Evolutionary conservation across 441 rosid genomes (phyloP), one percentile per base, ranked within the genome.

Genomic region (Populus trichocarpa): DNA sequence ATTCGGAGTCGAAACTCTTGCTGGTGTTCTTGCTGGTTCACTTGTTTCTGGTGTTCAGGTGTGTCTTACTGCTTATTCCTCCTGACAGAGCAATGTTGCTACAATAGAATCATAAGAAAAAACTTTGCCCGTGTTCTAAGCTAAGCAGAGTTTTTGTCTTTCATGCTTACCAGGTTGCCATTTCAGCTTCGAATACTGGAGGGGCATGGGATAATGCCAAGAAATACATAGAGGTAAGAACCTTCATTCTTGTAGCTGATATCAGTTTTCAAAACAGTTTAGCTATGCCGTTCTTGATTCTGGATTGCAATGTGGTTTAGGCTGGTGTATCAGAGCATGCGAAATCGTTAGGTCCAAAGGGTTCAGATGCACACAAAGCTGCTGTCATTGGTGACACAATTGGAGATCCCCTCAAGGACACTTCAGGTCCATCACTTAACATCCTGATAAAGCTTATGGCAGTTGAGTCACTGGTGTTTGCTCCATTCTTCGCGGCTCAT

Each of bases 381-480:
- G 95, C 92, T 40, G 95, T 91, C 4, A 92, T 91, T 14, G 93
- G 93, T 13, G 97, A 92, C 84, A 89, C 95, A 9, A 81, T 92
- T 12, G 97, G 93, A 25, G 93, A 92, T 79, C 97, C 97, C 1
- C 88, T 92, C 42, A 92, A 91, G 83, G 97, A 88, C 77, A 88
- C 93, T 6, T 92, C 95, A 0, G 93, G 91, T 23, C 93, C 93
- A 3, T 92, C 97, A n/a, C 91, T 92, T 20, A 92, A 91, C 86
- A 92, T 92, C 77, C 87, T 92, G 78, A 92, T 86, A 84, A 92
- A 92, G 86, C 92, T 92, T 22, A 92, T 91, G 95, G 97, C 95
- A 0, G 97, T 92, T 2, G 95, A 92, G 78, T 92, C 95, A 6
- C 88, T 92, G 3, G 92, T 90, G 69, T 91, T 91, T 75, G 97